These are phyloP conservation scores for Pythium grandisporangium DNA, from an alignment of 352 stramenopile species.

Conservation along the genomic window DNA sequence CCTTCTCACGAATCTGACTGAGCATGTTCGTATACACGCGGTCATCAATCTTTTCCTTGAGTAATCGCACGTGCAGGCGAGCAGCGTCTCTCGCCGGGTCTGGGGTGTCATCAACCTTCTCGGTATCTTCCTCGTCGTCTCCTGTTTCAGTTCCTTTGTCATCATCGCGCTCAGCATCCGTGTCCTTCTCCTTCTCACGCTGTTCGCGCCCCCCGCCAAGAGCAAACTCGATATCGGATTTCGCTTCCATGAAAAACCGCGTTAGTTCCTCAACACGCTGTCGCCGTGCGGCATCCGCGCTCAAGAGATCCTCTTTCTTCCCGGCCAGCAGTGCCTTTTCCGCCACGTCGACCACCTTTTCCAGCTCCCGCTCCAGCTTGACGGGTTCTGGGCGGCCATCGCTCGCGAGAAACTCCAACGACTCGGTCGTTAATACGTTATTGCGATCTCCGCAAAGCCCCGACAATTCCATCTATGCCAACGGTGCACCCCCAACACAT, in stretches of 20 bases:
- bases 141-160: constrained; percentile 39
- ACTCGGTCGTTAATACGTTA: constrained; percentile 68
- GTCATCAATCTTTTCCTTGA: constrained; percentile 62
- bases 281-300: constrained; percentile 58
- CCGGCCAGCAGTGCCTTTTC: constrained; percentile 7
- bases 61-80: constrained; percentile 35
- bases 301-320: constrained; percentile 64
- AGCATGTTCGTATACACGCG: constrained; percentile 78
- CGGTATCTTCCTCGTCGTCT: constrained; percentile 43
- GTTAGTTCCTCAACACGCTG: constrained; percentile 84
- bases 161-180: constrained; percentile 53
- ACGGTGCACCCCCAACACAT: no score
- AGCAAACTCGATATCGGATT: constrained; percentile 86
- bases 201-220: constrained; percentile 59
- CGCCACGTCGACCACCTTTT: constrained; percentile 23
- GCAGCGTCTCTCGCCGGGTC: constrained; percentile 42
- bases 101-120: constrained; percentile 24
- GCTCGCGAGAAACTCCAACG: constrained; percentile 55
- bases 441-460: constrained; percentile 63
- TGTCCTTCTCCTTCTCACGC: constrained; percentile 64
- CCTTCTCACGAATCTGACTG: constrained; percentile 60
- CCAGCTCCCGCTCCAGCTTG: constrained; percentile 60
- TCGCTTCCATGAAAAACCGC: constrained; percentile 86
- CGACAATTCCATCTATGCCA: constrained; percentile 41
- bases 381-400: constrained; percentile 51